phyloP scores from a whole-genome alignment of 2,329 filamentous ascomycete species.

The Cadophora luteo-olivacea region DNA sequence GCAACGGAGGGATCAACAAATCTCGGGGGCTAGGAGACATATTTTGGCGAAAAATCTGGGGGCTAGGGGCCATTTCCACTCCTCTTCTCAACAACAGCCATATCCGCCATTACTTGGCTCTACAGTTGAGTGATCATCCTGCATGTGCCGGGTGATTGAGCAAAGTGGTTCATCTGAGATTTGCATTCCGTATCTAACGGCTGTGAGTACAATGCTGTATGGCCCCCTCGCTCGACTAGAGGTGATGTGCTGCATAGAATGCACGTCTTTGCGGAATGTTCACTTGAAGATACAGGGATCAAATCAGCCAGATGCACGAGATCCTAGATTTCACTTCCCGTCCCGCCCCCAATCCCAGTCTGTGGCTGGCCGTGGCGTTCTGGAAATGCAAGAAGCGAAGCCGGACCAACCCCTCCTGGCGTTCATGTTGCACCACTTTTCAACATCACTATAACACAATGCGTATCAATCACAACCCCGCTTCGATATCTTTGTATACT shows the following conservation, averaged over 20 bases:
- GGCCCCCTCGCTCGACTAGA: not conserved
- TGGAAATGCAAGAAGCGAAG: conserved; percentile 17
- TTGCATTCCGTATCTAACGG: not conserved
- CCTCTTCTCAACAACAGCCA: not conserved
- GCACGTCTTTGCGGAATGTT: conserved; percentile 12
- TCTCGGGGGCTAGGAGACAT: not conserved
- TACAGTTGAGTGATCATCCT: not conserved
- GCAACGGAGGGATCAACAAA: not conserved
- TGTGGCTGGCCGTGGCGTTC: conserved; percentile 13
- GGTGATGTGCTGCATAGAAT: conserved; percentile 9
- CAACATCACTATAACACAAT: conserved; percentile 7
- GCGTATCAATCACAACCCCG: not conserved
- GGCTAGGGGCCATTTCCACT: not conserved
- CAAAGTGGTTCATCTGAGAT: conserved; percentile 4
- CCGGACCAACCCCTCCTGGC: conserved; percentile 12
- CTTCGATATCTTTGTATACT: conserved; percentile 7
- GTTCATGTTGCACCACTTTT: conserved; percentile 4
- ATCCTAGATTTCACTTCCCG: conserved; percentile 26
- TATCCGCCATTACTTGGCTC: not conserved
- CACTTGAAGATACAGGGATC: conserved; percentile 18
- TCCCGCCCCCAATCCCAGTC: conserved; percentile 27
- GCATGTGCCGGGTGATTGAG: not conserved
- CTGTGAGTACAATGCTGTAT: not conserved
- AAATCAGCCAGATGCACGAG: conserved; percentile 31
- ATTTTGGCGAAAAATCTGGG: conserved; percentile 4